Evolutionary conservation across 768 basidiomycete genomes (phyloP).

Genomic region (Podaxis sp.): DNA sequence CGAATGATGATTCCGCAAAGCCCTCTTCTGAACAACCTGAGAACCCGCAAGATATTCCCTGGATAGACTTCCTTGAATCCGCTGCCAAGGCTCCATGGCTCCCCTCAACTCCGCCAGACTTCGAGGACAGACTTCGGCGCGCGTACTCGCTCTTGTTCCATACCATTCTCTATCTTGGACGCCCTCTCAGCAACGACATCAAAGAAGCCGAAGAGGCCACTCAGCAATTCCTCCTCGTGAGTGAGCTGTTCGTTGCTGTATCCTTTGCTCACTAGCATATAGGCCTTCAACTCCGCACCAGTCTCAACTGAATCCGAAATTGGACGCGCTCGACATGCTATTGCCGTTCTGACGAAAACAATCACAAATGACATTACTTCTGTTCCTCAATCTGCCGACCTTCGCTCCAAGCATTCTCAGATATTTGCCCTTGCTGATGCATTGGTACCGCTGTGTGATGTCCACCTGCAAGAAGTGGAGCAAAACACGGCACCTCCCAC

Average conservation of each 20-base stretch:
- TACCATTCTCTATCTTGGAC: constrained; percentile 8
- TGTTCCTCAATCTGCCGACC: not conserved
- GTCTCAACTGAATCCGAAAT: constrained; percentile 13
- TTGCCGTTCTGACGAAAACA: not conserved
- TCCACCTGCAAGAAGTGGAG: constrained; percentile 1
- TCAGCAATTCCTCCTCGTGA: constrained; percentile 1
- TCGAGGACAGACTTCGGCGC: constrained; percentile 5
- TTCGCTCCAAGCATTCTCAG: not conserved
- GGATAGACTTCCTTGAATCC: constrained; percentile 13
- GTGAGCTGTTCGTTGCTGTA: not conserved
- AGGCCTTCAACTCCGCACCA: constrained; percentile 11
- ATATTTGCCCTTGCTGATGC: constrained; percentile 11
- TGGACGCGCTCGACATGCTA: constrained; percentile 7
- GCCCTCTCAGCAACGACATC: not conserved
- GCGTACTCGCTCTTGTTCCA: constrained; percentile 10
- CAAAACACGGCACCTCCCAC: not conserved
- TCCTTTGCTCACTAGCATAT: not conserved
- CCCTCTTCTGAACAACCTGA: not conserved
- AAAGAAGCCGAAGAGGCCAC: not conserved
- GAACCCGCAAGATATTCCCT: not conserved
- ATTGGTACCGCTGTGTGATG: constrained; percentile 7
- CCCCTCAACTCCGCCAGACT: not conserved
- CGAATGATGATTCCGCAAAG: not conserved
- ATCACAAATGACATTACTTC: constrained; percentile 4
- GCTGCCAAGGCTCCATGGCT: constrained; percentile 11